These are phyloP conservation scores for Cercospora sp. DNA, from an alignment of 2,329 filamentous ascomycete species.

Conservation along the genomic window DNA sequence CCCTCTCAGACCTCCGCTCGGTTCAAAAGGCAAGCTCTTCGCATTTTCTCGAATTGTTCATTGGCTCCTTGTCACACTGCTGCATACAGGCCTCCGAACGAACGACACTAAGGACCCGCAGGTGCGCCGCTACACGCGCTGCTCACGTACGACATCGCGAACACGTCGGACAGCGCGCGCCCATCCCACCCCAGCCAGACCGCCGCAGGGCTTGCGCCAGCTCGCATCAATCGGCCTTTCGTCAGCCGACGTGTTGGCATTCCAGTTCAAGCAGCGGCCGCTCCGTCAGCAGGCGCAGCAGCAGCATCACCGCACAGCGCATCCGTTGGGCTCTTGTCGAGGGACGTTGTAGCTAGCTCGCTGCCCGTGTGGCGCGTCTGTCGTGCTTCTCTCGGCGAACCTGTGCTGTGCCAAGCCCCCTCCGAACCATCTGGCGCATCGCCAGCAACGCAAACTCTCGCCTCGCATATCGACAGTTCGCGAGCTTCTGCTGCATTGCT, in stretches of 20 bases:
- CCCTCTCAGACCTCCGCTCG: neutral
- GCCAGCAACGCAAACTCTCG: slow-evolving; percentile 10
- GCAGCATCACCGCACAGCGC: slow-evolving; percentile 1
- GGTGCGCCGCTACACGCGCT: slow-evolving; percentile 12
- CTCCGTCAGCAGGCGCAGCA: neutral
- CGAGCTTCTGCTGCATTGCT: slow-evolving; percentile 2
- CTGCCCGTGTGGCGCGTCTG: neutral
- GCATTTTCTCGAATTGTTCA: slow-evolving; percentile 5
- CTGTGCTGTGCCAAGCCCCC: slow-evolving; percentile 5
- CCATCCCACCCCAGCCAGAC: neutral
- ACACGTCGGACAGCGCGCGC: slow-evolving; percentile 7
- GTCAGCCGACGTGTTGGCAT: neutral
- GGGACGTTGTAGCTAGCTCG: neutral
- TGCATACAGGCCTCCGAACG: slow-evolving; percentile 9
- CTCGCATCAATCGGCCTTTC: neutral
- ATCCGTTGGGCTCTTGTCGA: neutral
- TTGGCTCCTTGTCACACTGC: slow-evolving; percentile 5
- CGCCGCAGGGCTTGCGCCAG: slow-evolving; percentile 4
- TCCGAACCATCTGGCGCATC: neutral
- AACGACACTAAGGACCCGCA: slow-evolving; percentile 7
- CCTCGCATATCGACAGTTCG: slow-evolving; percentile 9
- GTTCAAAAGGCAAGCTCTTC: slow-evolving; percentile 1
- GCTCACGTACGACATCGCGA: slow-evolving; percentile 6
- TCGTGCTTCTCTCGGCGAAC: neutral
- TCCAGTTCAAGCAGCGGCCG: neutral